Percentiles rank a stretch among this genome's conserved stretches.
Conservation (phyloP, 179 eudicot genomes). For the Gypsophila paniculata region DNA sequence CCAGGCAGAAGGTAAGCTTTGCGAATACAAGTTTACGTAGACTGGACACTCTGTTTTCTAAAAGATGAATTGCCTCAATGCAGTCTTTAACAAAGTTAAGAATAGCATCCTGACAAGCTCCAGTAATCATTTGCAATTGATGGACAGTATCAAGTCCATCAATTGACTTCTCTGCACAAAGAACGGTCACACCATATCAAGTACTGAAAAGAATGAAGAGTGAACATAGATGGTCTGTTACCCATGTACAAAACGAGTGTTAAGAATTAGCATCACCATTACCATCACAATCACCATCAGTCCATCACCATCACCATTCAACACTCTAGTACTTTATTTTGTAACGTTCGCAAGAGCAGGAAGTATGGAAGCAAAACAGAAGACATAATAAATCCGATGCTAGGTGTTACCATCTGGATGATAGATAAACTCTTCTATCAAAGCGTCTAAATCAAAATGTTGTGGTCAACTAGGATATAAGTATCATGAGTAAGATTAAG, state of each 20-base stretch:
- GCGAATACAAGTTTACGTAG: conserved; percentile 52
- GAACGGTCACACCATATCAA: conserved; percentile 17
- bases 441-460: background rate
- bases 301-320: background rate
- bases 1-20: conserved; percentile 84
- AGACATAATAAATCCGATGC: background rate
- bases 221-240: background rate
- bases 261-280: background rate
- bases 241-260: conserved; percentile 1
- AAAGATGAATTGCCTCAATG: conserved; percentile 52
- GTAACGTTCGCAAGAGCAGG: background rate
- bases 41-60: conserved; percentile 50
- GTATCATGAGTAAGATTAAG: background rate
- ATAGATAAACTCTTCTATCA: background rate
- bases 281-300: background rate
- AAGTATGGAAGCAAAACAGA: background rate
- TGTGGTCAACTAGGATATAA: background rate
- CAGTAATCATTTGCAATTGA: conserved; percentile 45
- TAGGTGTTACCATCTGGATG: background rate
- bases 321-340: background rate
- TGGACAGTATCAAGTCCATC: conserved; percentile 35
- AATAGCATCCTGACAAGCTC: conserved; percentile 54
- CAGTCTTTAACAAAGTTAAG: conserved; percentile 53
- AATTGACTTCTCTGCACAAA: conserved; percentile 52
- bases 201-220: background rate